Evolutionary conservation across 352 stramenopile genomes (phyloP).

Genomic region (Plasmopara viticola): DNA sequence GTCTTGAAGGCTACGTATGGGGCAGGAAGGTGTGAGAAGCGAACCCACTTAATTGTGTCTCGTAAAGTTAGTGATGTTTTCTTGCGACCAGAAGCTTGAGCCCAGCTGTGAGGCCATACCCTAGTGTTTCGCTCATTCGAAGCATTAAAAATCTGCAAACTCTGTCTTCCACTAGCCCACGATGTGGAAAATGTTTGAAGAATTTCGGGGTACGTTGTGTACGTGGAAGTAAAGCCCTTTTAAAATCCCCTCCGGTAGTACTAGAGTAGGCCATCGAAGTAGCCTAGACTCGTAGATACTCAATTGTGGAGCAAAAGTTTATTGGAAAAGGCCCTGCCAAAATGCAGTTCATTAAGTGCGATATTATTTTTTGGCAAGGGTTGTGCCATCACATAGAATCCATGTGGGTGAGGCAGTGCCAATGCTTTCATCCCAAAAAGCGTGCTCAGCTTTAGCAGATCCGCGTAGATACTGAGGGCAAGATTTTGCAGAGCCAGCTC

Average conservation of each 20-base stretch:
- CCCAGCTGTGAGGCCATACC: not conserved
- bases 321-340: not conserved
- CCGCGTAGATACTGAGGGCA: conserved; percentile 1
- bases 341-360: not conserved
- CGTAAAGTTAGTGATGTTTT: not conserved
- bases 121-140: conserved; percentile 2
- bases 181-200: too few relatives aligned
- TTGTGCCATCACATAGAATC: not conserved
- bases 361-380: not conserved
- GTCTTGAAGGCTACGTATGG: too few relatives aligned
- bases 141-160: not conserved
- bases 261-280: not conserved
- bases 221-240: not conserved
- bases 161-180: too few relatives aligned
- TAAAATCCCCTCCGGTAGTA: not conserved
- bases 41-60: too few relatives aligned
- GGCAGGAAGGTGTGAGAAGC: too few relatives aligned
- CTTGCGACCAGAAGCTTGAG: conserved; percentile 1
- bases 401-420: not conserved
- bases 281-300: not conserved
- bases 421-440: not conserved
- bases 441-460: not conserved
- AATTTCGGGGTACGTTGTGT: not conserved
- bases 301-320: not conserved
- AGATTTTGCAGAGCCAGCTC: conserved; percentile 1